Base-by-base conservation (phyloP, 1,284 basidiomycete genomes). In the Neonothopanus nambi region DNA sequence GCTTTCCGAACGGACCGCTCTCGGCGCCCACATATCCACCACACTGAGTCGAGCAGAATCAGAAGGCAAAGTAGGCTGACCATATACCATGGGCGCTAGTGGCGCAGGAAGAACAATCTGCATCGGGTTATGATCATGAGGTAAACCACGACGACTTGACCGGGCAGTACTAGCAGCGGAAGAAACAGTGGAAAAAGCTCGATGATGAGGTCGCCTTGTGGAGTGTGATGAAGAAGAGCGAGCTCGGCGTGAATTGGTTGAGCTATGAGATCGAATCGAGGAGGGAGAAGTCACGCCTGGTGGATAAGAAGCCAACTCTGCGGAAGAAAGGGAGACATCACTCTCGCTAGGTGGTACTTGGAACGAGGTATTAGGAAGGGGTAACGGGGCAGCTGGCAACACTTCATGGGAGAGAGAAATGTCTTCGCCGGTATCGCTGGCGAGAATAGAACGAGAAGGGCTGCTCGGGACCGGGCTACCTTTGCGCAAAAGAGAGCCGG, bases 91-190 rank as follows among this genome's bases (percentile, higher is more conserved):
- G 13, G 30, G 30, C 13, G 30, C 76, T n/a, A 85, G 71, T 3
- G 82, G 82, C 0, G 77, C 65, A 3, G 82, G 84, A 3, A 85
- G 67, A 15, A 88, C 67, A 51, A 87, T 81, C 56, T 86, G 78
- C 33, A 87, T 66, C 54, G 74, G 75, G 63, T 72, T 82, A 56
- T 79, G 74, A 20, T 36, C 35, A 60, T 85, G 83, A 26, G 83
- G 83, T 1, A 73, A 63, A 11, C 80, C 81, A 21, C 73, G 74
- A 35, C 70, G 67, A 41, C 69, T 73, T 30, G 21, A 3, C 12
- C 6, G 9, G 43, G 18, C 12, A 24, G 30, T 30, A 5, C 13
- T 17, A 69, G 20, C 75, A 68, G 2, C 62, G 48, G 41, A 65
- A 60, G 56, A 59, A 59, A 48, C 59, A 42, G 30, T 63, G 59